Evolutionary conservation across 306 rosid genomes (phyloP).

Genomic region (Sphenostylis stenocarpa): DNA sequence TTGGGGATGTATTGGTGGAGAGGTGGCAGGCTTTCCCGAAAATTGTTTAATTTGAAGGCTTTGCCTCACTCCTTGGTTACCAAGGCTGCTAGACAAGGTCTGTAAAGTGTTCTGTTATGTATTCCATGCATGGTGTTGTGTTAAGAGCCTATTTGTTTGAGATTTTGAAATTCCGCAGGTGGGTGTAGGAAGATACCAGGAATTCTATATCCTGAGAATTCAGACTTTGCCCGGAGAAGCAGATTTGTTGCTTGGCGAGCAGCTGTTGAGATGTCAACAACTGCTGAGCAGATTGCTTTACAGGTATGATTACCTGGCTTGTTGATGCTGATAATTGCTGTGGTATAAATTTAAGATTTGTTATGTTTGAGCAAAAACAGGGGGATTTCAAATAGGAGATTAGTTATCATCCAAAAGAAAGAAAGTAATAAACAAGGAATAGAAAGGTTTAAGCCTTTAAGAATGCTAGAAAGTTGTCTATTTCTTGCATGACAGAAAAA

Average conservation of each 20-base stretch:
- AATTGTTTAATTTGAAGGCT: conserved; percentile 78
- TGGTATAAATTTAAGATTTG: not conserved
- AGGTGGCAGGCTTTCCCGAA: conserved; percentile 93
- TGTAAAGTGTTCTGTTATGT: conserved; percentile 30
- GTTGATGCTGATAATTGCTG: not conserved
- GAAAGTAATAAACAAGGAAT: not conserved
- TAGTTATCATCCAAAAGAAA: not conserved
- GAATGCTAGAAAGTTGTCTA: not conserved
- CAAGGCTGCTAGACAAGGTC: conserved; percentile 97
- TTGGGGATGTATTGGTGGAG: conserved; percentile 93
- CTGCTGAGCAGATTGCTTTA: conserved; percentile 86
- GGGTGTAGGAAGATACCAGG: conserved; percentile 85
- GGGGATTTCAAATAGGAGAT: not conserved
- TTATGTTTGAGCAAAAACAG: not conserved
- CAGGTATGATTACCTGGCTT: conserved; percentile 56
- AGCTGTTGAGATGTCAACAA: conserved; percentile 81
- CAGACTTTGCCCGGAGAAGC: conserved; percentile 89
- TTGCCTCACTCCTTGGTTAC: conserved; percentile 74
- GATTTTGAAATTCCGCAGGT: conserved; percentile 65
- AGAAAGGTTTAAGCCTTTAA: not conserved
- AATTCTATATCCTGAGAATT: conserved; percentile 83
- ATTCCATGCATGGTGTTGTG: conserved; percentile 29
- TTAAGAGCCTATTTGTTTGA: conserved; percentile 46
- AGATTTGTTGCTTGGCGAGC: conserved; percentile 83
- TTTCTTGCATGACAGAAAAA: not conserved